Evolutionary conservation across 169 alveolate species (phyloP).

Genomic region (Cyclospora cayetanensis): DNA sequence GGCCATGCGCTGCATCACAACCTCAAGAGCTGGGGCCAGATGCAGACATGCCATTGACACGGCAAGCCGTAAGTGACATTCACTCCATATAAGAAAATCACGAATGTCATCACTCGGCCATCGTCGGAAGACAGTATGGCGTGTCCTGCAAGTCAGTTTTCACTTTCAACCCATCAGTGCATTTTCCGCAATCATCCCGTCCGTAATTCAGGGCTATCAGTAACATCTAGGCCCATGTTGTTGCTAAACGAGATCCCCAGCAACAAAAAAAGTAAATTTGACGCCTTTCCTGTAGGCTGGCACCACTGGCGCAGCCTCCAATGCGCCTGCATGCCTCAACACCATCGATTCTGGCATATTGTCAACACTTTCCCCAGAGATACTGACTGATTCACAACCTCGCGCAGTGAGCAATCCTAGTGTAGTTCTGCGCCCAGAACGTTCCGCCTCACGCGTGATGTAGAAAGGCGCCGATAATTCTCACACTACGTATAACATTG

Average conservation of each 20-base stretch:
- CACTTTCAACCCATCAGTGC: not conserved
- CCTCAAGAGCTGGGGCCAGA: slow-evolving; percentile 59
- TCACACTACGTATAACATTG: slow-evolving; percentile 25
- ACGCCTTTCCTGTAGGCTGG: slow-evolving; percentile 55
- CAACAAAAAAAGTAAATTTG: slow-evolving; percentile 66
- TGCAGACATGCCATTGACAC: slow-evolving; percentile 62
- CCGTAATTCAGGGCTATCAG: slow-evolving; percentile 60
- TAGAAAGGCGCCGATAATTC: not conserved
- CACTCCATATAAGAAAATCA: not conserved
- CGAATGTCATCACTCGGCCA: not conserved
- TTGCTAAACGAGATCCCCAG: slow-evolving; percentile 63
- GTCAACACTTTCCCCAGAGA: slow-evolving; percentile 20
- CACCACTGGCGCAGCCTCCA: slow-evolving; percentile 70
- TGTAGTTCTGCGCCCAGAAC: not conserved
- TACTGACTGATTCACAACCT: slow-evolving; percentile 14
- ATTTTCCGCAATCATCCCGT: not conserved
- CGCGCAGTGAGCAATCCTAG: slow-evolving; percentile 27
- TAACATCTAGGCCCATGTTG: slow-evolving; percentile 60
- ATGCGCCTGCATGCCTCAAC: slow-evolving; percentile 52
- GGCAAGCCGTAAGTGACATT: slow-evolving; percentile 58
- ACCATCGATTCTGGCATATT: slow-evolving; percentile 36
- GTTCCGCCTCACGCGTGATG: slow-evolving; percentile 16
- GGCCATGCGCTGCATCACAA: slow-evolving; percentile 37
- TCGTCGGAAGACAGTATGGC: slow-evolving; percentile 53
- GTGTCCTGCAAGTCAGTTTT: slow-evolving; percentile 46